A percentile compares a stretch with the other conserved stretches of the same genome.
These are phyloP conservation scores for Aspergillus fumigatus DNA, from an alignment of 2,329 filamentous ascomycete genomes.

Conservation along the genomic window DNA sequence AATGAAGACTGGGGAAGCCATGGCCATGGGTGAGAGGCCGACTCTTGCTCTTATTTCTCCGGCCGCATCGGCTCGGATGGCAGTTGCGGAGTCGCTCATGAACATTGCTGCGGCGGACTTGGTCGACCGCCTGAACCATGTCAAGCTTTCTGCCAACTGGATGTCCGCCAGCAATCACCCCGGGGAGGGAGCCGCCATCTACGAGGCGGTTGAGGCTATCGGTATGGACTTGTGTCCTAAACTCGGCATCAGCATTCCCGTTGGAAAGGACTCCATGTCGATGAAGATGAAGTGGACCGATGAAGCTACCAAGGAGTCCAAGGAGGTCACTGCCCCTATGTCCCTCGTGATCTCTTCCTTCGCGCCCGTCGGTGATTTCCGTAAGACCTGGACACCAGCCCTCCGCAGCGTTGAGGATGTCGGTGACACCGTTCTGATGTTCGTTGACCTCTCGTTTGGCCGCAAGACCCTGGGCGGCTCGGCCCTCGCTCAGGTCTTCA, in stretches of 20 bases:
- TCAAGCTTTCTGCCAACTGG: constrained; percentile 95
- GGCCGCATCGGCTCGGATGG: constrained; percentile 90
- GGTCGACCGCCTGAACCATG: constrained; percentile 67
- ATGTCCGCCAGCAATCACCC: constrained; percentile 95
- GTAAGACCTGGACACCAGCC: constrained; percentile 90
- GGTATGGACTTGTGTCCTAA: constrained; percentile 87
- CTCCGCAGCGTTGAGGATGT: constrained; percentile 79
- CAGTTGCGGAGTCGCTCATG: constrained; percentile 87
- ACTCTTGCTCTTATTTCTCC: constrained; percentile 84
- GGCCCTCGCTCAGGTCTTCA: constrained; percentile 82
- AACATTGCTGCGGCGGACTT: constrained; percentile 81
- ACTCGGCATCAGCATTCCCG: constrained; percentile 88
- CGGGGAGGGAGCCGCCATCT: constrained; percentile 86
- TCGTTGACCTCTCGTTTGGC: constrained; percentile 81
- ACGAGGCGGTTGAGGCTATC: constrained; percentile 89
- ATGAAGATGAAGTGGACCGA: constrained; percentile 98
- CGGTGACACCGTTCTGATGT: constrained; percentile 82
- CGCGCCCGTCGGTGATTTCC: constrained; percentile 73
- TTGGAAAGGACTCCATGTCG: constrained; percentile 96
- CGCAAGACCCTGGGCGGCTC: constrained; percentile 83
- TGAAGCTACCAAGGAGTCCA: constrained; percentile 58
- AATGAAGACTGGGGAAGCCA: constrained; percentile 81
- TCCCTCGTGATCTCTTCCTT: constrained; percentile 91
- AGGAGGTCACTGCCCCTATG: constrained; percentile 87
- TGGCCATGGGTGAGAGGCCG: constrained; percentile 94